phyloP scores from a whole-genome alignment of 2,329 filamentous ascomycete genomes.

The Aspergillus novoparasiticus region DNA sequence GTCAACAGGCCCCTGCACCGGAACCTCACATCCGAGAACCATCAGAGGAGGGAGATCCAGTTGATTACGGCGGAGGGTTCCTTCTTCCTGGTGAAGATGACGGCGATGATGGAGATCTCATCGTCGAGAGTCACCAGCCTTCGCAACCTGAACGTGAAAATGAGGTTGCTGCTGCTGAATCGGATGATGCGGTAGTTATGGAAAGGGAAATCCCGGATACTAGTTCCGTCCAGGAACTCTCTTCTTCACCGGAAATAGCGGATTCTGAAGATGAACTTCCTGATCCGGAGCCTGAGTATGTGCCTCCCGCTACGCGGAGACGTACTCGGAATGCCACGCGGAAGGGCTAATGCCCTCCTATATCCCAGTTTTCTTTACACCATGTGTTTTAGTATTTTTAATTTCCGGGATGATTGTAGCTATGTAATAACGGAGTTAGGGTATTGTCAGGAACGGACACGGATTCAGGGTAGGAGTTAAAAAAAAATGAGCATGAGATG shows the following conservation, averaged over 20 bases:
- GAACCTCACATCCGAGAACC: neutral
- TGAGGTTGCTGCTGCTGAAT: conserved; percentile 1
- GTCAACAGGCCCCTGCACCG: neutral
- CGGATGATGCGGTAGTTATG: conserved; percentile 12
- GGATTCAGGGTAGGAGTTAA: neutral
- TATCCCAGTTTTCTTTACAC: too few species aligned
- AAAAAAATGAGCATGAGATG: neutral
- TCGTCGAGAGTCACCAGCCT: conserved; percentile 32
- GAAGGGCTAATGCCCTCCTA: neutral
- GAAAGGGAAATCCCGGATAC: conserved; percentile 3
- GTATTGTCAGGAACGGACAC: neutral
- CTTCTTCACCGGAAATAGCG: conserved; percentile 11
- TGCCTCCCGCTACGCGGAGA: conserved; percentile 24
- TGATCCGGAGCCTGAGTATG: conserved; percentile 22
- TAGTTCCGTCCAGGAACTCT: conserved; percentile 14
- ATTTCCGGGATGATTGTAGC: neutral
- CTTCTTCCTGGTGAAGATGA: conserved; percentile 35
- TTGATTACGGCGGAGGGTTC: conserved; percentile 36
- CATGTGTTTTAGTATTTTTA: neutral
- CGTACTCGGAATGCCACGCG: conserved; percentile 24
- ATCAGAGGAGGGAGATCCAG: conserved; percentile 20
- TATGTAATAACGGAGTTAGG: neutral
- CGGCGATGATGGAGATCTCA: conserved; percentile 28
- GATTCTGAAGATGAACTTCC: conserved; percentile 2
- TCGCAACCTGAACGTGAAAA: neutral